Base-by-base conservation (phyloP, 768 basidiomycete species). In the Lactarius deliciosus region DNA sequence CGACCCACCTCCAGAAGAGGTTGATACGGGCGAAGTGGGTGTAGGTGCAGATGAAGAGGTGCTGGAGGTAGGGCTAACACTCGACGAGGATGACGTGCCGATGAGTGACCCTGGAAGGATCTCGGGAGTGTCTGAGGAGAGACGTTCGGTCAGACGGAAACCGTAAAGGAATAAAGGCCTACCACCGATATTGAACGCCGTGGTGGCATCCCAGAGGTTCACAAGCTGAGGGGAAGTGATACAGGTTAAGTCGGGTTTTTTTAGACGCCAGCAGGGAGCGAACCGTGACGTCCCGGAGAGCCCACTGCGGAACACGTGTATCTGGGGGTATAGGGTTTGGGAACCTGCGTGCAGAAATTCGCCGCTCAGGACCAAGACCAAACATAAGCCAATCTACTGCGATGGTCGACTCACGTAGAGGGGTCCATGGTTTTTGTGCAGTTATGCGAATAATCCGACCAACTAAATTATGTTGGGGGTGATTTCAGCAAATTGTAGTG, bases 231-330 rank as follows among this genome's bases (percentile, higher is more conserved):
- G 38, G 7, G 30, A 4, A 32, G 30, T 11, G 9, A 54, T 7
- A 34, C 20, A 4, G 9, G 11, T 30, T 30, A 55, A 13, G 8
- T 32, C 7, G 20, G 13, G 5, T 25, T 55, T 15, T 30, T 8
- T 9, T 5, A 25, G 54, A 16, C 25, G 9, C 25, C 22, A 55
- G 18, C 25, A 32, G 25, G 22, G 54, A 38, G 54, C 66, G 36
- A 34, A 67, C 66, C 34, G 61, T 63, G 32, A 47, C 5, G 2
- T 67, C 57, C 1, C 53, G 11, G 40, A 67, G 66, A 11, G 61
- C 61, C 66, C 66, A 67, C 8, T 30, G 28, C 4, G 61, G 66
- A 10, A 67, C 66, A 18, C 57, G 28, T 18, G 53, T 63, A 36
- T 57, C 62, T 5, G 50, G 13, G 18, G 66, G 66, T 15, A 67